These are phyloP conservation scores for Paramecium pentaurelia DNA, from an alignment of 73 alveolate species.

Conservation along the genomic window DNA sequence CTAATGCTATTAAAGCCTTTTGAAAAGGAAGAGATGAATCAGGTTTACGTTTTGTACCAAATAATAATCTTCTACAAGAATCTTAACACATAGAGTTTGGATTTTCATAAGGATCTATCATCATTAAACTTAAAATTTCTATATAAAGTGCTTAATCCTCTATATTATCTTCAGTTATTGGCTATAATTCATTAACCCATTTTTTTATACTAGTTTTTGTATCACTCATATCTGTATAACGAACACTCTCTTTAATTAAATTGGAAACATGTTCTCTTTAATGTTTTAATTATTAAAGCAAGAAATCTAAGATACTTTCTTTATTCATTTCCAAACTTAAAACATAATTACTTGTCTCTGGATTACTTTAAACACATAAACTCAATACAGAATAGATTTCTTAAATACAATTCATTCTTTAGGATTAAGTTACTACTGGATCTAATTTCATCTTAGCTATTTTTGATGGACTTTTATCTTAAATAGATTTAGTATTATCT, in stretches of 20 bases:
- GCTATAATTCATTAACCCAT: background rate
- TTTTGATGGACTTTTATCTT: slow-evolving; percentile 30
- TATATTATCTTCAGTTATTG: background rate
- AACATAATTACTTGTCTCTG: background rate
- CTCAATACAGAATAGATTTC: background rate
- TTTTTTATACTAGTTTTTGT: background rate
- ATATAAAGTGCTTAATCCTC: slow-evolving; percentile 18
- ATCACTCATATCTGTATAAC: slow-evolving; percentile 35
- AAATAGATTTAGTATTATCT: background rate
- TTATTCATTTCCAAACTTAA: background rate
- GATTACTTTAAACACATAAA: background rate
- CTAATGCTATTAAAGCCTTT: background rate
- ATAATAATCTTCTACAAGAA: background rate
- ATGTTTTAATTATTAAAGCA: background rate
- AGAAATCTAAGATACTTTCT: background rate
- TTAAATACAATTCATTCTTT: background rate
- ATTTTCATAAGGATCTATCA: slow-evolving; percentile 43
- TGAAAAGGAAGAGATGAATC: background rate
- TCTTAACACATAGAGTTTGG: slow-evolving; percentile 31
- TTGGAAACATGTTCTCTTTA: slow-evolving; percentile 19
- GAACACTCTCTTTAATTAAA: background rate
- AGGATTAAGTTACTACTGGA: background rate
- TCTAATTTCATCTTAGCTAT: slow-evolving; percentile 40
- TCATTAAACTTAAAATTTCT: slow-evolving; percentile 11
- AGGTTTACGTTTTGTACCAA: background rate